Evolutionary conservation across 768 basidiomycete species (phyloP), one percentile per base, ranked within the genome.

Genomic region (Lactarius indigo): DNA sequence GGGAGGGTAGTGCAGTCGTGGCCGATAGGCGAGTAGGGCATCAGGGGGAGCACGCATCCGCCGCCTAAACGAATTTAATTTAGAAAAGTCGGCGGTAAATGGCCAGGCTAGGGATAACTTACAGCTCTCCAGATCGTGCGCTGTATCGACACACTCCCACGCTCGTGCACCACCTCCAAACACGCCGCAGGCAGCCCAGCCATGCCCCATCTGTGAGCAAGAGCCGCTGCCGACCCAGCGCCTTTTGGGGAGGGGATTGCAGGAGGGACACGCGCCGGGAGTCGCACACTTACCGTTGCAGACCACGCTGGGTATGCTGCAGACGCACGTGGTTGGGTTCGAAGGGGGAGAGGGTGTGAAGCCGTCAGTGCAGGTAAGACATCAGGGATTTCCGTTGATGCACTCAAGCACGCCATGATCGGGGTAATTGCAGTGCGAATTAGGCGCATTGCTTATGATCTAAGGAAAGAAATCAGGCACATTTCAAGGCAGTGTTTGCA

Each of bases 121-220:
- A 85, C 84, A 85, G 74, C 83, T 84, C 73, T 83, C 84, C 8
- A 85, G 76, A 50, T 85, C 82, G 52, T 71, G 75, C 65, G 74
- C 76, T 1, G 79, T 82, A 69, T 85, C 72, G 55, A 85, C 69
- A 63, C 84, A 84, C 65, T 85, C 84, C 80, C 81, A 84, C 2
- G 80, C 78, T 2, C 75, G 73, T 15, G 73, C 66, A 17, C 72
- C 71, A 15, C 79, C 74, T 18, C 81, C 79, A 30, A 75, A 78
- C 63, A 84, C 74, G 7, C 80, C 80, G 64, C 84, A 85, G 1
- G 81, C 78, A 0, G 76, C 76, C 63, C 75, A 72, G 6, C 80
- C 82, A 5, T 17, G 64, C 10, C 68, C 72, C 50, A 18, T 56
- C 23, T 65, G 61, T 0, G 18, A 5, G 57, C 70, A 71, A 8